Evolutionary conservation across 73 alveolate genomes (phyloP).

Genomic region (Stentor roeselii): DNA sequence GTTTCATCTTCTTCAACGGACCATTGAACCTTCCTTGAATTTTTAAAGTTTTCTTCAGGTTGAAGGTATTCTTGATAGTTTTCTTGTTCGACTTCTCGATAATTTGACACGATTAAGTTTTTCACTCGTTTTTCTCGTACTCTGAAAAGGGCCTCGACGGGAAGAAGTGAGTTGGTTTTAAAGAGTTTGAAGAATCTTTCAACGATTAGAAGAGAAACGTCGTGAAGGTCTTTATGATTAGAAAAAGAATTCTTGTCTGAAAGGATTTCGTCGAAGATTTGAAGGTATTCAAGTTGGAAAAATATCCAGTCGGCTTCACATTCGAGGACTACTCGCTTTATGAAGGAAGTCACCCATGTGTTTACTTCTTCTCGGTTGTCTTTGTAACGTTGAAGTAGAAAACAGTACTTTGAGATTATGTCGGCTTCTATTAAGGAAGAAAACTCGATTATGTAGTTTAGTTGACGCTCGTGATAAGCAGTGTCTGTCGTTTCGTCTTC

Average conservation of each 20-base stretch:
- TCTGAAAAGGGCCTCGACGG: conserved; percentile 62
- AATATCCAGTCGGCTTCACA: conserved; percentile 73
- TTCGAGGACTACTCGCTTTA: conserved; percentile 53
- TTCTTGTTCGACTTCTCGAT: conserved; percentile 33
- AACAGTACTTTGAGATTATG: conserved; percentile 34
- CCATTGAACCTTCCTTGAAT: conserved; percentile 48
- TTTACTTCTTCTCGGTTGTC: conserved; percentile 6
- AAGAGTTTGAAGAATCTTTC: conserved; percentile 48
- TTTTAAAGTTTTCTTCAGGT: conserved; percentile 9
- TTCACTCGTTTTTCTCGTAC: conserved; percentile 48
- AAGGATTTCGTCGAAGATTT: conserved; percentile 38
- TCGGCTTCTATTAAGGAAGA: conserved; percentile 45
- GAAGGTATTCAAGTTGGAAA: conserved; percentile 60
- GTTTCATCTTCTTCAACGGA: conserved; percentile 61
- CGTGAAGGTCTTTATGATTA: conserved; percentile 35
- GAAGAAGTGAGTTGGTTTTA: conserved; percentile 49
- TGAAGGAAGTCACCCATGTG: conserved; percentile 30
- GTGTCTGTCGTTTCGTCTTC: conserved; percentile 27
- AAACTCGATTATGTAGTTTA: conserved; percentile 44
- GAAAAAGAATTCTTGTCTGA: conserved; percentile 33
- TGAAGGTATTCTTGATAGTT: not conserved
- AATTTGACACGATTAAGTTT: conserved; percentile 55
- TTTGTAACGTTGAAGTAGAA: conserved; percentile 29
- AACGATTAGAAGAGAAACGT: conserved; percentile 42
- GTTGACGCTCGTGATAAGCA: conserved; percentile 34